Conservation (phyloP, 257 asterid species). For the Nicotiana tabacum region DNA sequence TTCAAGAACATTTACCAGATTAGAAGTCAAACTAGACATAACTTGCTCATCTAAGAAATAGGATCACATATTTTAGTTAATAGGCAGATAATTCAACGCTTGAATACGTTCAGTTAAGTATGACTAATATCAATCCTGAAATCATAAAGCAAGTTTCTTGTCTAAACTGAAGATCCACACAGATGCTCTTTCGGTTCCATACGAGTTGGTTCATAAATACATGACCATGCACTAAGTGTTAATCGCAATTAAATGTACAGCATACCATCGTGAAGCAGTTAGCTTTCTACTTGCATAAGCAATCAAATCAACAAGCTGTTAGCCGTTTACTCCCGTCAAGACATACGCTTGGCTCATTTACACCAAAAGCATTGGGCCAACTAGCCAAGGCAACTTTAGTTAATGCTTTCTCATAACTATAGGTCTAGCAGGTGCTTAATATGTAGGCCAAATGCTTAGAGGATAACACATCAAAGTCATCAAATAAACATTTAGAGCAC, state of each 20-base stretch:
- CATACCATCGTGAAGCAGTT: neutral
- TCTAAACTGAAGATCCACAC: neutral
- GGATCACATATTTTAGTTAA: neutral
- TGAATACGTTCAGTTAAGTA: neutral
- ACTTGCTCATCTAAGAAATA: constrained; percentile 1
- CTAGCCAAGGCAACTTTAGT: neutral
- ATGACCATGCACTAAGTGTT: neutral
- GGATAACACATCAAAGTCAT: neutral
- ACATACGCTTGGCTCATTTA: neutral
- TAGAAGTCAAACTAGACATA: constrained; percentile 21
- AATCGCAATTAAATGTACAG: neutral
- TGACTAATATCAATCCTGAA: neutral
- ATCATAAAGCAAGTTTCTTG: neutral
- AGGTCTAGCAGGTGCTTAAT: neutral
- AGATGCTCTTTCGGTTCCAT: constrained; percentile 1
- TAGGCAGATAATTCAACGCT: neutral
- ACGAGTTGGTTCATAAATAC: neutral
- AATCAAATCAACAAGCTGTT: neutral
- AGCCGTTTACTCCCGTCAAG: neutral
- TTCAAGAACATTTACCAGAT: constrained; percentile 41
- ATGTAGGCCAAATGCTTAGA: neutral
- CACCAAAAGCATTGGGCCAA: neutral
- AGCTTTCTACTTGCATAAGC: neutral
- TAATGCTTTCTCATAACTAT: neutral
- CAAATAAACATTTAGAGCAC: neutral